Percentiles rank a stretch among this genome's conserved stretches.
phyloP scores from a whole-genome alignment of 1,284 basidiomycete species.

The Naganishia cerealis region DNA sequence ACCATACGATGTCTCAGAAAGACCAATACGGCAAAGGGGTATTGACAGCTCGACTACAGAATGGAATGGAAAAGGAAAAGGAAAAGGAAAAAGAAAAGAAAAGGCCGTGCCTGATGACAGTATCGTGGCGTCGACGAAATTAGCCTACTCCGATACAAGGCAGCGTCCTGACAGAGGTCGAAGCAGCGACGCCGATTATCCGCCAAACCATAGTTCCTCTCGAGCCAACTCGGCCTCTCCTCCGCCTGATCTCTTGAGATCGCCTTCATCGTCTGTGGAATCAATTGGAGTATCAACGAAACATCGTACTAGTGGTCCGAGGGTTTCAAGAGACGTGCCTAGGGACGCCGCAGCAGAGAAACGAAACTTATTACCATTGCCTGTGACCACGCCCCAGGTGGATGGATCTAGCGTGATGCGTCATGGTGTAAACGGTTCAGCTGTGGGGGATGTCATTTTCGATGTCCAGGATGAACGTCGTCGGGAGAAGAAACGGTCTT shows the following conservation, averaged over 20 bases:
- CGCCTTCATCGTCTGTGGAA: slow-evolving; percentile 17
- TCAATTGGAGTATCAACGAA: slow-evolving; percentile 11
- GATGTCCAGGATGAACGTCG: neutral
- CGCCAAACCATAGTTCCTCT: slow-evolving; percentile 1
- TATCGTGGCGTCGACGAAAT: too few species aligned
- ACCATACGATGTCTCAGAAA: slow-evolving; percentile 1
- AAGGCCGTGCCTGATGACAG: neutral
- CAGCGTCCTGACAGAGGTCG: neutral
- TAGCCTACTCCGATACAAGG: neutral
- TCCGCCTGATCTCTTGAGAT: slow-evolving; percentile 30
- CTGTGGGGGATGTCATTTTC: neutral
- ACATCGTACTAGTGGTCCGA: neutral
- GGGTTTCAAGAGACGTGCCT: neutral
- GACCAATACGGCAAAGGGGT: neutral
- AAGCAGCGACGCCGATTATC: neutral
- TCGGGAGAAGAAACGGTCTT: neutral
- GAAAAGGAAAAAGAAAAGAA: neutral
- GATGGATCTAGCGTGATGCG: neutral
- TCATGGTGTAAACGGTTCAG: neutral
- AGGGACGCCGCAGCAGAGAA: slow-evolving; percentile 6
- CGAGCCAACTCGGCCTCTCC: slow-evolving; percentile 27
- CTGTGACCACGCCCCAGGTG: slow-evolving; percentile 15
- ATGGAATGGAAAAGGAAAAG: slow-evolving; percentile 5
- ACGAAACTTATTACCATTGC: slow-evolving; percentile 23
- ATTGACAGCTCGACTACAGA: neutral